Evolutionary conservation across 805 yeast species (phyloP), one percentile per base, ranked within the genome.

Genomic region (Pichia gijzeniarum): DNA sequence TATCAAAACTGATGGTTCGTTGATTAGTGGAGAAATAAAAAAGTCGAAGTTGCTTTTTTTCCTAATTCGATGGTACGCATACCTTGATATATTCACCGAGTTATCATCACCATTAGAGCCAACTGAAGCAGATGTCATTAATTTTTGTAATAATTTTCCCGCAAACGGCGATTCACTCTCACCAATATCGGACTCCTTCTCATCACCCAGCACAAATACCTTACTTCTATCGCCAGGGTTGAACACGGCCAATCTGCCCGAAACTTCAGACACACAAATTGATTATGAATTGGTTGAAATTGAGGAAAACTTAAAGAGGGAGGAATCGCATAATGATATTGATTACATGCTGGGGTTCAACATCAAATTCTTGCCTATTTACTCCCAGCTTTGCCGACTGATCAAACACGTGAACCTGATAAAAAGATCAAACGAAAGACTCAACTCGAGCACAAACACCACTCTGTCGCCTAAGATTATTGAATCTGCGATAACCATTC

Each of bases 281-380:
- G 64, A 64, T 47, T 62, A 63, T 44, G 60, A 58, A 32, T 49
- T 62, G n/a, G 54, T 53, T 20, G 52, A 46, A n/a, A 19, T 42
- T 10, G 43, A 44, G 9, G 49, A 48, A 7, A 46, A 48, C 3
- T 33, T 58, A 10, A 18, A 58, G 5, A 44, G 48, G 2, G 55
- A 53, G 13, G 68, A 63, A 40, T 56, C 63, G 0, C 57, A 55
- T 32, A 61, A 62, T 27, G 78, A 76, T 52, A 76, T 82, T 41
- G 88, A 82, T 56, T 75, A 73, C 46, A 65, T 81, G 41, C 64
- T 74, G 43, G 95, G 93, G 1, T 77, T 85, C 58, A 89, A 85
- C 51, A 67, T 80, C 12, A 70, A 69, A 48, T 70, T 83, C 46
- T 64, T 85, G 18, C 82, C 85, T 0, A 69, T 73, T 28, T 76